Base-by-base conservation (phyloP, 352 stramenopile species). In the Globisporangium parvum region DNA sequence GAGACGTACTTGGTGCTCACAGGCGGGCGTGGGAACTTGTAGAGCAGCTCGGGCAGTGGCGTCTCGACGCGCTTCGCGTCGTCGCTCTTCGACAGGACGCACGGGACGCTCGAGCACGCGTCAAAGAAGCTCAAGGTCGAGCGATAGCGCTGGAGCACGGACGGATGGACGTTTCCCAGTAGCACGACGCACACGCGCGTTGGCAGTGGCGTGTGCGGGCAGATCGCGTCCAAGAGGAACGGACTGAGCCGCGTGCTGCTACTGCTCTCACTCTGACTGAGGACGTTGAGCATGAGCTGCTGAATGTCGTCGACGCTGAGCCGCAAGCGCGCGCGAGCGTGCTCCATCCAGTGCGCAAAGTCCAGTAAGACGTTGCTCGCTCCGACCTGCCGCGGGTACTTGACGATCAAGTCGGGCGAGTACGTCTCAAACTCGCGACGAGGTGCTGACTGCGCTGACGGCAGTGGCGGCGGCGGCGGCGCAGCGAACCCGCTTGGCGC, bases 181-280 rank as follows among this genome's bases (percentile, higher is more conserved):
- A 94, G 62, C 42, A 94, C 70, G 47, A 94, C 48, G 57, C 81
- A 92, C 33, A 90, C 65, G 63, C 85, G 89, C n/a, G 70, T 71
- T 14, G 80, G 80, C 39, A 73, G 44, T 11, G 58, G 31, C 26
- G 71, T 70, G 44, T 59, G 60, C 17, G 77, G 77, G 26, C 67
- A 75, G 3, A 89, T 51, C 23, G 63, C 77, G 1, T 73, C 66
- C 65, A 88, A 61, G 51, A 88, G 47, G 63, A 79, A 89, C 31
- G 75, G 69, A 60, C 76, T 90, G 33, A 79, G 51, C 17, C 49
- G 28, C 18, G 26, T 45, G 17, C 20, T 61, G 12, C 42, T 73
- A 57, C 23, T 57, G 1, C 57, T 48, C 1, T 35, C 37, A 20
- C n/a, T 18, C 12, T 17, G 21, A 40, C 62, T 41, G 21, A 87